phyloP scores from a whole-genome alignment of 192 early-diverging fungal genomes.

The Chytriomyces sp. region DNA sequence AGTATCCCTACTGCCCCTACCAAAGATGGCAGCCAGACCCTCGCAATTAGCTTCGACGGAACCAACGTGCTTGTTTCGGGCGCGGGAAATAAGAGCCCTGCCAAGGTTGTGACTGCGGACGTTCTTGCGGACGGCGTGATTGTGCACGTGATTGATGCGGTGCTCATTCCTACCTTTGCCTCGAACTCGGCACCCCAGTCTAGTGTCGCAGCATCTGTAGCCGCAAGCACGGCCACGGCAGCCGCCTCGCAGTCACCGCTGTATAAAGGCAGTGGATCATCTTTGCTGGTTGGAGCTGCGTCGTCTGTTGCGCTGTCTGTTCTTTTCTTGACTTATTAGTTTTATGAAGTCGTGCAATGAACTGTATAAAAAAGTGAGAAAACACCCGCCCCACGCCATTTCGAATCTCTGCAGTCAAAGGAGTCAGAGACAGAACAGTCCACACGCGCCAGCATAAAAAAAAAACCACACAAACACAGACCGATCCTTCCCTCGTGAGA shows the following conservation, averaged over 20 bases:
- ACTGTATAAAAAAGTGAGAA: too few relatives aligned
- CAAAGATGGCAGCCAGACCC: background rate
- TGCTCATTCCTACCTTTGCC: conserved; percentile 1
- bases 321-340: background rate
- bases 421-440: too few relatives aligned
- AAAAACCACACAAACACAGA: background rate
- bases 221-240: background rate
- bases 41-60: conserved; percentile 1
- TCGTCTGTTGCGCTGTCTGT: background rate
- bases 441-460: too few relatives aligned
- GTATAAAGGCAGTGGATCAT: background rate
- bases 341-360: too few relatives aligned
- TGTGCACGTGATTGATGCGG: too few relatives aligned
- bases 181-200: background rate
- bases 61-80: conserved; percentile 9
- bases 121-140: conserved; percentile 34
- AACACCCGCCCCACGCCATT: too few relatives aligned
- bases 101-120: conserved; percentile 37
- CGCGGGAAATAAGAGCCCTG: conserved; percentile 2
- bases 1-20: background rate
- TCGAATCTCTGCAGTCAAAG: too few relatives aligned
- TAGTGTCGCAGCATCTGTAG: background rate
- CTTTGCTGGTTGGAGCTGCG: background rate
- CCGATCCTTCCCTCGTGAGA: background rate
- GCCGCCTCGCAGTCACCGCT: background rate